Evolutionary conservation across 2,329 filamentous ascomycete species (phyloP).

Genomic region (Neonectria punicea): DNA sequence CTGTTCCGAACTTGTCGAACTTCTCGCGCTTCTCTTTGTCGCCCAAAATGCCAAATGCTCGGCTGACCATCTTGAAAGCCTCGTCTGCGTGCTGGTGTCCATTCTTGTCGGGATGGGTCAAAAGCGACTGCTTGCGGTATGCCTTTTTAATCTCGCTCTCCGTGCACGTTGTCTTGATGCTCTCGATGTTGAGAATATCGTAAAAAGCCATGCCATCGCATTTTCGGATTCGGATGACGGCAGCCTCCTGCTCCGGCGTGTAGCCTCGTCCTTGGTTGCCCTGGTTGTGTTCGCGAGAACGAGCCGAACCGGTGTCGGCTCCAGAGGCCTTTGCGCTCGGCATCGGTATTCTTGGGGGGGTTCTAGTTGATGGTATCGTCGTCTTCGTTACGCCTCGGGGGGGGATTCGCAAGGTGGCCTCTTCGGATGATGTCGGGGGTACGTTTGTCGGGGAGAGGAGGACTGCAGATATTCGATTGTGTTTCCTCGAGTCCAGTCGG

Average conservation of each 20-base stretch:
- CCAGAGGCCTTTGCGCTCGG: conserved; percentile 65
- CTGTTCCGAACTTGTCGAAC: conserved; percentile 89
- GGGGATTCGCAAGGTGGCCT: conserved; percentile 12
- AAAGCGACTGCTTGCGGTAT: conserved; percentile 90
- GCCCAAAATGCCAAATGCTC: conserved; percentile 91
- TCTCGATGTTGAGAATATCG: conserved; percentile 85
- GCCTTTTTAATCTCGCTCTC: conserved; percentile 97
- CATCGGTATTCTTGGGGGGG: conserved; percentile 40
- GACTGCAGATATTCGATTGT: too few relatives aligned
- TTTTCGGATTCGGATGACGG: conserved; percentile 86
- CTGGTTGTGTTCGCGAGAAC: conserved; percentile 76
- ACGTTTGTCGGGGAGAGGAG: not conserved
- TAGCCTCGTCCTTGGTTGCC: conserved; percentile 81
- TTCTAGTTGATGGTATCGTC: conserved; percentile 7
- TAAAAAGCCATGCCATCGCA: conserved; percentile 92
- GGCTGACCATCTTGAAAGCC: conserved; percentile 97
- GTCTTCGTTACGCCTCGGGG: not conserved
- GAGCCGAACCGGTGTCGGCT: conserved; percentile 60
- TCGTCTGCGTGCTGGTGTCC: conserved; percentile 95
- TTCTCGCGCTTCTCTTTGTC: conserved; percentile 88
- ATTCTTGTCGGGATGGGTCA: conserved; percentile 99
- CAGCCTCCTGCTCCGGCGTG: conserved; percentile 90
- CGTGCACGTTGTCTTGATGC: conserved; percentile 70
- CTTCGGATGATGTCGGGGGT: conserved; percentile 4
- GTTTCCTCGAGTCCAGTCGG: not conserved